phyloP scores from a whole-genome alignment of 2,329 filamentous ascomycete genomes.

The Beauveria asiatica region DNA sequence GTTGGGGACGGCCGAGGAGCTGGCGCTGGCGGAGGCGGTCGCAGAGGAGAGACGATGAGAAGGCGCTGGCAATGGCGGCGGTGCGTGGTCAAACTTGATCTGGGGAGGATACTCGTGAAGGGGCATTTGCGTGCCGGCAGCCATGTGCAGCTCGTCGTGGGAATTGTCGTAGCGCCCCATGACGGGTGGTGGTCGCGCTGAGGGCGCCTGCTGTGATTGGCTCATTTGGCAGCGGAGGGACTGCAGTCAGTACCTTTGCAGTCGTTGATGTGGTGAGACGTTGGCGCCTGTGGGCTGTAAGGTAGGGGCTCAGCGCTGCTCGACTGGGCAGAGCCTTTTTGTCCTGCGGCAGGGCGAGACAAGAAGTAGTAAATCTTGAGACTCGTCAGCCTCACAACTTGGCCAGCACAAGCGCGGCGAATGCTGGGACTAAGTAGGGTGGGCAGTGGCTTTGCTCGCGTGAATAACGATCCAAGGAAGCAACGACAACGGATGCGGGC shows the following conservation, averaged over 20 bases:
- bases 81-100: slow-evolving; percentile 42
- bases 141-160: slow-evolving; percentile 49
- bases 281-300: background rate
- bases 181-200: slow-evolving; percentile 20
- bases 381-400: background rate
- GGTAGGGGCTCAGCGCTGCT: background rate
- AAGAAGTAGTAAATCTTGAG: background rate
- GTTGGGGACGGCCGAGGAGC: slow-evolving; percentile 41
- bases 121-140: slow-evolving; percentile 31
- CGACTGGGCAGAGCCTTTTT: background rate
- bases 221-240: slow-evolving; percentile 21
- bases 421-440: background rate
- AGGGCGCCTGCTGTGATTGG: slow-evolving; percentile 32
- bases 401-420: background rate
- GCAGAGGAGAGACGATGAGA: slow-evolving; percentile 19
- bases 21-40: slow-evolving; percentile 10
- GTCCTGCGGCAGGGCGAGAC: background rate
- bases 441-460: background rate
- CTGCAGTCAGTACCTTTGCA: too few relatives aligned
- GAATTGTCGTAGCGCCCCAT: slow-evolving; percentile 15
- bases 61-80: slow-evolving; percentile 28
- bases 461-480: background rate
- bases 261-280: background rate
- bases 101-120: slow-evolving; percentile 40
- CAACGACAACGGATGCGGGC: background rate